Conservation (phyloP, 192 early-diverging fungal genomes). For the Globomyces pollinis-pini region DNA sequence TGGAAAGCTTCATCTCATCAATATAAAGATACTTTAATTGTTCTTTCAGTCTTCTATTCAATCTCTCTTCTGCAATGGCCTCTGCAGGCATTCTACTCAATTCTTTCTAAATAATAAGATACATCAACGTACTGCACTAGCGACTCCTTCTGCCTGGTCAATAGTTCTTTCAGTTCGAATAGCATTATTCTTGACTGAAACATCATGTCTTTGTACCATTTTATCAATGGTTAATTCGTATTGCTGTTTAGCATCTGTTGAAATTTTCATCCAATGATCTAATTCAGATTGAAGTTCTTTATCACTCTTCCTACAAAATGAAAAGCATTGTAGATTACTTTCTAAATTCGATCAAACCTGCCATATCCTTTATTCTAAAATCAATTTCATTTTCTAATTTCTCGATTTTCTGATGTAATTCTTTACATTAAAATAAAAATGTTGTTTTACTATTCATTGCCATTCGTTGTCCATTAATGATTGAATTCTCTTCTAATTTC, state of each 20-base stretch:
- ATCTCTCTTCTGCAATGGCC: slow-evolving; percentile 3
- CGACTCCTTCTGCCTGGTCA: slow-evolving; percentile 7
- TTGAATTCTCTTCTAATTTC: background rate
- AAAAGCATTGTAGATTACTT: background rate
- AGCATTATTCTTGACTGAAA: background rate
- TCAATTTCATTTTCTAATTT: background rate
- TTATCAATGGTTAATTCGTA: background rate
- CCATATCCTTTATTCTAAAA: background rate
- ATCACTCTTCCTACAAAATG: too few relatives aligned
- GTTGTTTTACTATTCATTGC: background rate
- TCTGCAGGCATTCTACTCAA: background rate
- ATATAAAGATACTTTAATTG: background rate
- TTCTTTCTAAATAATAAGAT: slow-evolving; percentile 7
- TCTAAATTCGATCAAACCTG: background rate
- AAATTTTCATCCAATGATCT: slow-evolving; percentile 2
- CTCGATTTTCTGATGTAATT: background rate
- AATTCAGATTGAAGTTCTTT: too few relatives aligned
- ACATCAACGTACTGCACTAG: background rate
- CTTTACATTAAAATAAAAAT: too few relatives aligned
- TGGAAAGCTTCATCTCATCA: background rate
- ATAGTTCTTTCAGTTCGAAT: slow-evolving; percentile 2
- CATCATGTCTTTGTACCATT: background rate
- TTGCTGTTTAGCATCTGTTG: background rate
- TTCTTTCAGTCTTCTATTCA: slow-evolving; percentile 5
- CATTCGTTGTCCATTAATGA: background rate